These are phyloP conservation scores for Cairneyella variabilis DNA, from an alignment of 495 filamentous ascomycete genomes.

Conservation along the genomic window DNA sequence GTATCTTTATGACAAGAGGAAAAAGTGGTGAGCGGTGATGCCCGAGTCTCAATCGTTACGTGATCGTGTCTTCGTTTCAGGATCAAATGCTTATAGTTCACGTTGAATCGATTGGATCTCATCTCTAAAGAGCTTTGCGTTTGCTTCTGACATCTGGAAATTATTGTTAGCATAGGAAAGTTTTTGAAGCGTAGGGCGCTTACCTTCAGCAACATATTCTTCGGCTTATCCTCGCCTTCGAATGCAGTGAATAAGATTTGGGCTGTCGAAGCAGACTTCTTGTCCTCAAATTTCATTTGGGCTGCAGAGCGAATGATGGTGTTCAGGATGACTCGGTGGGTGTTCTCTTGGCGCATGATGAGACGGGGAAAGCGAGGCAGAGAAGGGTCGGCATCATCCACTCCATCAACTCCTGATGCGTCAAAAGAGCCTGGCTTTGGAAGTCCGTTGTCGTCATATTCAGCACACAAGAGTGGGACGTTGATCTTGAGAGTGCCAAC, in stretches of 20 bases:
- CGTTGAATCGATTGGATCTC: constrained; percentile 27
- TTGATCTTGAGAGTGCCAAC: constrained; percentile 82
- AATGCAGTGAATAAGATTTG: constrained; percentile 51
- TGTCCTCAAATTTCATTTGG: constrained; percentile 73
- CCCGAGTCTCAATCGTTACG: too few relatives aligned
- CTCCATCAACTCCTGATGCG: constrained; percentile 40
- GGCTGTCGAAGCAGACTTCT: constrained; percentile 56
- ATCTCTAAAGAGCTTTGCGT: constrained; percentile 23
- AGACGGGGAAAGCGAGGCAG: constrained; percentile 54
- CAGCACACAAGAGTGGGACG: constrained; percentile 47
- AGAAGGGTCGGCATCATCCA: constrained; percentile 31
- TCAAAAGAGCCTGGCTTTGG: constrained; percentile 42
- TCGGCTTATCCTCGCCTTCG: constrained; percentile 53
- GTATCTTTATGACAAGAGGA: too few relatives aligned
- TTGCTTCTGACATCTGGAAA: constrained; percentile 24
- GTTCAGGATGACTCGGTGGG: constrained; percentile 83
- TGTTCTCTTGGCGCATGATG: constrained; percentile 84
- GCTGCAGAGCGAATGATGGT: constrained; percentile 65
- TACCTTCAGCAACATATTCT: constrained; percentile 70
- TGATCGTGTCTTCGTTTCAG: too few relatives aligned
- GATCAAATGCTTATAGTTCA: too few relatives aligned
- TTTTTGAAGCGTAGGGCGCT: constrained; percentile 25
- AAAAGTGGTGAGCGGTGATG: too few relatives aligned
- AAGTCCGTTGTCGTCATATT: constrained; percentile 41
- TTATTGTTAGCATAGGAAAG: constrained; percentile 5